Evolutionary conservation across 164 flowering plant genomes (phyloP).

Genomic region (Chimonanthus praecox): DNA sequence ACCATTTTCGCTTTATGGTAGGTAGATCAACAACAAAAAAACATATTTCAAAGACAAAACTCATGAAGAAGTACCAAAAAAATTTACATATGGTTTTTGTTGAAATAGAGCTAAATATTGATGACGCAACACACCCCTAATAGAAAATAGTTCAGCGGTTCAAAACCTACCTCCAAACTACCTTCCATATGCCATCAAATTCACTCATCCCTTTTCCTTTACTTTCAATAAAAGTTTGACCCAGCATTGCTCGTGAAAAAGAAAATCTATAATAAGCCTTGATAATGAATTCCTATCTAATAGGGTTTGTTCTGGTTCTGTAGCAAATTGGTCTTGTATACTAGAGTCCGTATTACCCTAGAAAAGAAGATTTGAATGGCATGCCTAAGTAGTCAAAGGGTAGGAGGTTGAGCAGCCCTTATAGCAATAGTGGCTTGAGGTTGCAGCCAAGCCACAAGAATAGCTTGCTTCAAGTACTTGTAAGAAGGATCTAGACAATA

Average conservation of each 20-base stretch:
- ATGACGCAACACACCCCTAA: too few relatives aligned
- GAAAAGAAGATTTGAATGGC: neutral
- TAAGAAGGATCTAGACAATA: neutral
- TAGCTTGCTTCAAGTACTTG: neutral
- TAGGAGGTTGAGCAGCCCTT: neutral
- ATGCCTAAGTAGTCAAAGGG: neutral
- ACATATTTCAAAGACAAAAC: too few relatives aligned
- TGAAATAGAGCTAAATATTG: too few relatives aligned
- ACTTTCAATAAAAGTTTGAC: neutral
- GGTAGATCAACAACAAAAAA: too few relatives aligned
- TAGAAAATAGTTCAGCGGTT: neutral
- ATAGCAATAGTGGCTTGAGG: neutral
- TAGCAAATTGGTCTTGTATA: neutral
- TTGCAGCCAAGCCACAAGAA: neutral
- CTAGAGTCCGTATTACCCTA: neutral
- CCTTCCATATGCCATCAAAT: neutral
- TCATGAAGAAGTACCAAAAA: too few relatives aligned
- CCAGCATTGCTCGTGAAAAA: neutral
- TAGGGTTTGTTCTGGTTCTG: neutral
- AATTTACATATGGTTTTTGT: too few relatives aligned
- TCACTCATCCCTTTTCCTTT: neutral
- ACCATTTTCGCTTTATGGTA: too few relatives aligned
- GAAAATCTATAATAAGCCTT: neutral
- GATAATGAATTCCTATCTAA: neutral
- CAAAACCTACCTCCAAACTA: too few relatives aligned